Evolutionary conservation across 176 grass and related monocot species (phyloP), one percentile per base, ranked within the genome.

Genomic region (Neostapfia colusana): DNA sequence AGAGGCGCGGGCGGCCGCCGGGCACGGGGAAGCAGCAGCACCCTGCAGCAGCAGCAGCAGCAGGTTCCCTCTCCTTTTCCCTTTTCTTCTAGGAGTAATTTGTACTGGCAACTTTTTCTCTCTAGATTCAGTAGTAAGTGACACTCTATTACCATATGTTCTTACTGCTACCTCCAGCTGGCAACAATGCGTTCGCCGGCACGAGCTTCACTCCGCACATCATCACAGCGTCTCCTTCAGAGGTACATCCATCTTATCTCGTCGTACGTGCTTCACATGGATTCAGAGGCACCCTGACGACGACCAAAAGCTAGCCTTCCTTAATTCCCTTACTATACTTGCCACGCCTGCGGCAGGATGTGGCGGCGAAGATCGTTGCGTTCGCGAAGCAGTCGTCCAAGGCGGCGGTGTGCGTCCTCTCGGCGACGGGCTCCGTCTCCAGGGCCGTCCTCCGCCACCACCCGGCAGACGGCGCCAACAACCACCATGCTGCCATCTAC

Each of bases 151-250:
- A n/a, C n/a, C n/a, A n/a, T n/a, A n/a, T n/a, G n/a, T n/a, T 8
- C 49, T 31, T 36, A 0, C n/a, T n/a, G n/a, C n/a, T n/a, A n/a
- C 15, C n/a, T 17, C 27, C 67, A 90, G 93, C n/a, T n/a, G n/a
- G n/a, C n/a, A n/a, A 87, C 63, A 91, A 90, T 81, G 88, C 84
- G 18, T 84, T 96, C 84, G 93, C 93, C 39, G 93, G 93, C 23
- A 96, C 86, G 50, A 89, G 87, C 72, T 96, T 96, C 79, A 96
- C 93, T 49, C 93, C 89, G 7, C 93, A 96, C 78, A 77, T 96
- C 70, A 96, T 96, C 74, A 92, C 85, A 17, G 81, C 42, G 43
- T 81, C 89, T 20, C 81, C 81, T 65, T 81, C 85, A 67, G 89
- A 91, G 89, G 89, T 91, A 84, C 9, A 3, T n/a, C n/a, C n/a